Base-by-base conservation (phyloP, 2,329 filamentous ascomycete genomes). In the Fusarium paranaense region DNA sequence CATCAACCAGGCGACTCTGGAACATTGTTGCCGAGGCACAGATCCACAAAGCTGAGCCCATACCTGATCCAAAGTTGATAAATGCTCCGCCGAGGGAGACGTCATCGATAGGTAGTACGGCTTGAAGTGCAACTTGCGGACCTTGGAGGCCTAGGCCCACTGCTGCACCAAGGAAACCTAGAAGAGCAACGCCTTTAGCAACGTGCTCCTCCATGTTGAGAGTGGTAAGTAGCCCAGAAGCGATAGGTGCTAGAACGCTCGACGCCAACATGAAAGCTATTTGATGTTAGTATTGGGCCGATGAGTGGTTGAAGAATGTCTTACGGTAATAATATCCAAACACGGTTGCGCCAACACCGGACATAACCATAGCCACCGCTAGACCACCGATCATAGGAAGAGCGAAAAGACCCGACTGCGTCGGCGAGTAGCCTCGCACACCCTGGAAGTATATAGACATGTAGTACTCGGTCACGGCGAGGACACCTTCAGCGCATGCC, bases 381-480 rank as follows among this genome's bases (percentile, higher is more conserved):
- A 78, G 5, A 0, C 76, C 76, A 1, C 74, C 76, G 0, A 78
- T 52, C 76, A 78, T 78, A 0, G 76, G 76, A 11, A 78, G 66
- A 1, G 76, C 76, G 8, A 78, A 63, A 0, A 78, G 6, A 0
- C 76, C 76, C 16, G 76, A 71, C 11, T 67, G 63, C 0, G 76
- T 64, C 2, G 76, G 65, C 4, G 76, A 45, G 11, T 76, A 76
- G 2, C 76, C 76, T 7, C 70, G 37, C 2, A 78, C 76, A 13
- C 74, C 76, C 13, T 78, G 76, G 5, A 78, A 78, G 60, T 78
- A 78, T 4, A 78, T 78, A 10, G 71, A 70, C 73, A 78, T 78
- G 62, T 78, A 78, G 5, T 76, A 78, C 30, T 78, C 76, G 0
- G 76, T 77, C 3, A 78, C 76, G 0, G 73, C 57, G 5, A 78